Percentiles rank a stretch among this genome's conserved stretches.
phyloP scores from a whole-genome alignment of 352 stramenopile species.

The Blastocystis sp. region DNA sequence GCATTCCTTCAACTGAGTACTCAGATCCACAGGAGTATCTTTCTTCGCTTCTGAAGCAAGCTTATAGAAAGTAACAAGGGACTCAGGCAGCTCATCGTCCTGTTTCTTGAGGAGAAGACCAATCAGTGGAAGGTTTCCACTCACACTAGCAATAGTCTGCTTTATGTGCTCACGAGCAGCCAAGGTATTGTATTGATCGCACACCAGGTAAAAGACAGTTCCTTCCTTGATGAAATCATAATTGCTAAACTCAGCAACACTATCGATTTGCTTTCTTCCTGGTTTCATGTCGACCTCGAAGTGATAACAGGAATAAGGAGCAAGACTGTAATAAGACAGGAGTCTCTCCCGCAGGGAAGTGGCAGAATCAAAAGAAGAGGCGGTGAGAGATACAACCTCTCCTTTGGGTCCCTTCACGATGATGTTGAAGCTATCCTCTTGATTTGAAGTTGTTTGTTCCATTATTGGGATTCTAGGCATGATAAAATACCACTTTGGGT shows the following conservation, averaged over 20 bases:
- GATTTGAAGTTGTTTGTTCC: not conserved
- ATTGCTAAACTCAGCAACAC: not conserved
- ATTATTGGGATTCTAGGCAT: not conserved
- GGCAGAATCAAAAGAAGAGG: not conserved
- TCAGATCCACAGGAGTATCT: not conserved
- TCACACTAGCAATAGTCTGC: slow-evolving; percentile 9
- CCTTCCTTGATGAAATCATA: slow-evolving; percentile 1
- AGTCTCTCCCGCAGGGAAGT: not conserved
- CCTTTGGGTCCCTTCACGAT: slow-evolving; percentile 21
- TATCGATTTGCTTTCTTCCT: not conserved
- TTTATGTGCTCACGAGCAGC: slow-evolving; percentile 27
- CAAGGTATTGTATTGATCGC: slow-evolving; percentile 31
- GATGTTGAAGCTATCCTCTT: not conserved
- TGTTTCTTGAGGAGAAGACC: slow-evolving; percentile 37
- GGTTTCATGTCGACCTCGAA: slow-evolving; percentile 24
- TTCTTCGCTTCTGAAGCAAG: not conserved
- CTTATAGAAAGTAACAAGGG: not conserved
- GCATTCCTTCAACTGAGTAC: not conserved
- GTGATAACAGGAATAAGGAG: slow-evolving; percentile 15
- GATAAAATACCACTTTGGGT: not conserved
- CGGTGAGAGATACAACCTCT: not conserved
- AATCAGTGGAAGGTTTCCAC: slow-evolving; percentile 2
- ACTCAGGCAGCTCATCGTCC: slow-evolving; percentile 5
- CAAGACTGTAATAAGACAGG: slow-evolving; percentile 14
- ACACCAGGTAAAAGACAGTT: slow-evolving; percentile 8